These are phyloP conservation scores for Metschnikowia kunwiensis DNA, from an alignment of 805 yeast species.

Conservation along the genomic window DNA sequence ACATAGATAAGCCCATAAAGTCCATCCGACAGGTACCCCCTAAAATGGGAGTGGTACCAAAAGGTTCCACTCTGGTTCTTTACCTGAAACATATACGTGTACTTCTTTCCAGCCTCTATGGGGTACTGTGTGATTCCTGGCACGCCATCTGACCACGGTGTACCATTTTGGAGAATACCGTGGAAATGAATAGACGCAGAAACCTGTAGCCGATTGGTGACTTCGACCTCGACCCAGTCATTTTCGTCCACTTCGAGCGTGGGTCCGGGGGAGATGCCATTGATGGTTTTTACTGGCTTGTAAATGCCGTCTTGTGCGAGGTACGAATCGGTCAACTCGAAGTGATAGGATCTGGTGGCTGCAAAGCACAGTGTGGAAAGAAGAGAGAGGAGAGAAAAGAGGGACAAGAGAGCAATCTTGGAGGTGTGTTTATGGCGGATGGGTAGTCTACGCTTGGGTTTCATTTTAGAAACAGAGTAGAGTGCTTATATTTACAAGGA, in stretches of 20 bases:
- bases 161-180: constrained; percentile 46
- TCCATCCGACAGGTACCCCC: constrained; percentile 48
- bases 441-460: too few species aligned
- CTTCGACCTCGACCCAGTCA: constrained; percentile 32
- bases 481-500: too few species aligned
- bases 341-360: constrained; percentile 3
- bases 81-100: constrained; percentile 41
- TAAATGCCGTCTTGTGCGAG: constrained; percentile 32
- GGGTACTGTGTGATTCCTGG: constrained; percentile 50
- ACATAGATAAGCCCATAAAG: constrained; percentile 46
- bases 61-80: constrained; percentile 45
- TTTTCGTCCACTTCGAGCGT: constrained; percentile 34
- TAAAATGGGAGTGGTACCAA: constrained; percentile 56
- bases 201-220: constrained; percentile 37
- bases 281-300: constrained; percentile 34
- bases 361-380: not conserved
- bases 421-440: too few species aligned
- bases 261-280: constrained; percentile 52
- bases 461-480: too few species aligned
- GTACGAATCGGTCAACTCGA: constrained; percentile 12
- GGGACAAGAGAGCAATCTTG: too few species aligned
- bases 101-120: constrained; percentile 41
- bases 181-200: constrained; percentile 52
- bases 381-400: not conserved
- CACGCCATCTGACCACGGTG: constrained; percentile 51